Base-by-base conservation (phyloP, 106 monocot genomes). In the Xerophyta viscosa region DNA sequence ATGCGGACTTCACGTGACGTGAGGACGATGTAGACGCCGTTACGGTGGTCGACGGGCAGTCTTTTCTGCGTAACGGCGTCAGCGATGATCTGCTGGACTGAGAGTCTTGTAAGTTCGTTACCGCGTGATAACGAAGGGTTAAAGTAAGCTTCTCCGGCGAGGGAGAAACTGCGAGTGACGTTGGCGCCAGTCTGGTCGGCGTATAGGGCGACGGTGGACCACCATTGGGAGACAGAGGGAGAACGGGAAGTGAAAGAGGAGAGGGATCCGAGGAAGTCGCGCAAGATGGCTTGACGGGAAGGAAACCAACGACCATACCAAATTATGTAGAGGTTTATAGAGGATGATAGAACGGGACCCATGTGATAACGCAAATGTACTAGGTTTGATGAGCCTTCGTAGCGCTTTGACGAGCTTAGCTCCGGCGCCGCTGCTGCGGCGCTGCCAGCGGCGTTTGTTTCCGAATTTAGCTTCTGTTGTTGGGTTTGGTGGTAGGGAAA, bases 311-410 rank as follows among this genome's bases (percentile, higher is more conserved):
- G 61, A 63, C 80, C 86, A 77, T 86, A 86, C 86, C 86, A 86
- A 53, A 86, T 72, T 46, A 80, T 54, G 77, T 80, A 67, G 63
- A 86, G 76, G 59, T 57, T 73, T 66, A 77, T 66, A 0, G 72
- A 72, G 46, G 86, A 77, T 54, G 86, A 73, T 55, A 86, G 80
- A 20, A 86, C 80, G 6, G 86, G 86, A 37, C 86, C 86, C 86
- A 86, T 80, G 80, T 86, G 80, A 72, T 86, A 86, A 1, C 69
- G 65, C 50, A 86, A 67, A 52, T 78, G 58, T 36, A 84, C 50
- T 1, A 84, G 71, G 27, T 78, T 71, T 12, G 84, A 84, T 0
- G 84, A 74, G 0, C 84, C 84, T 64, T 84, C 86, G 73, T 66
- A 75, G 14, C 65, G 41, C 46, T 77, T 64, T 28, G 83, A 77